Base-by-base conservation (phyloP, 2,329 filamentous ascomycete species). In the Cladorrhinum sp. region DNA sequence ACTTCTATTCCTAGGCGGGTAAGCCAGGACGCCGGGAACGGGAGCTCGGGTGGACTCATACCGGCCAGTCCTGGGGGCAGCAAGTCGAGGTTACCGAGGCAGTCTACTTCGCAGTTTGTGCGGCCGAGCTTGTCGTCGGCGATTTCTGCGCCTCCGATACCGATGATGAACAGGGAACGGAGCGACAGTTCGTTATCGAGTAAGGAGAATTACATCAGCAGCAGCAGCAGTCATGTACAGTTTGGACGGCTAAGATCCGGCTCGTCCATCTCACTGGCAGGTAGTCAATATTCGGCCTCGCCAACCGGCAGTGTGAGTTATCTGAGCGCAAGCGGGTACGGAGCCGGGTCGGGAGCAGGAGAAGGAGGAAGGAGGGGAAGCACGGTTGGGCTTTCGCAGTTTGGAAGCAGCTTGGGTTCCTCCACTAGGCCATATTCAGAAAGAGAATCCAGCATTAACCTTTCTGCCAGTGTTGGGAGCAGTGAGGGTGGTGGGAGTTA, bases 1-100 rank as follows among this genome's bases (percentile, higher is more conserved):
- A 70, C 72, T 2, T 63, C 64, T 13, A 71, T 74, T 38, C 71
- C 72, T 1, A 68, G 71, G 6, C 66, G 72, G 3, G 70, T 74
- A 2, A 72, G 70, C 56, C 68, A 70, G 27, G 72, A 74, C 13
- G 68, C 69, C 10, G 24, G 20, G 1, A 38, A 38, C 12, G n/a
- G n/a, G n/a, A n/a, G n/a, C n/a, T n/a, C n/a, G n/a, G n/a, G n/a
- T n/a, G n/a, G n/a, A n/a, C n/a, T n/a, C n/a, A 13, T 48, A 9
- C 18, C 22, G 32, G 25, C 25, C 20, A 45, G 32, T 10, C 53
- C 53, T 18, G 36, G 32, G 4, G 48, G 48, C 50, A 49, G 32
- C 24, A 69, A 64, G 58, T 71, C 66, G 62, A 65, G 72, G 38
- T 66, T 73, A 13, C 69, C 70, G 20, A 66, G 73, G 18, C 72